phyloP scores from a whole-genome alignment of 768 basidiomycete species.

The Leucocoprinus birnbaumii region DNA sequence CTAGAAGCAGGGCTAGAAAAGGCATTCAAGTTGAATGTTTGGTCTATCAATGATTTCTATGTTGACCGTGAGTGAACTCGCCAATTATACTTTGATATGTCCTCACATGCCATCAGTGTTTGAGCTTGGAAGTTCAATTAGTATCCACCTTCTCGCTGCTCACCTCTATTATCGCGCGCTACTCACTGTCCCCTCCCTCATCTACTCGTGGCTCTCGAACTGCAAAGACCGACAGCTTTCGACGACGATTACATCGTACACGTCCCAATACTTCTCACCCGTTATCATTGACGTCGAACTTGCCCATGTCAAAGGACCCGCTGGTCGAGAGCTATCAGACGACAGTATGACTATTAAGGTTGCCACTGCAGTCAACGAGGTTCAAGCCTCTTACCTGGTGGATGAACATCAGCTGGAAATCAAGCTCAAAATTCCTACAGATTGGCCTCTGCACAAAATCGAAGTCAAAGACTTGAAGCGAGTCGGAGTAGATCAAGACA shows the following conservation, averaged over 20 bases:
- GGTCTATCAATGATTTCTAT: slow-evolving; percentile 83
- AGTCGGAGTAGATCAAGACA: slow-evolving; percentile 85
- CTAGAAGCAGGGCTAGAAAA: slow-evolving; percentile 64
- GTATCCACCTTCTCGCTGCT: slow-evolving; percentile 69
- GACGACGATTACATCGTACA: slow-evolving; percentile 73
- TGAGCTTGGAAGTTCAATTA: slow-evolving; percentile 46
- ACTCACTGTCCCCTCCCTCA: slow-evolving; percentile 77
- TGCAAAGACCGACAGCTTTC: slow-evolving; percentile 89
- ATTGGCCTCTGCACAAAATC: slow-evolving; percentile 88
- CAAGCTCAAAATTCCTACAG: slow-evolving; percentile 76
- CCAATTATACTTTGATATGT: background rate
- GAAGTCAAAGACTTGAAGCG: slow-evolving; percentile 84
- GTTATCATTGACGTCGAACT: slow-evolving; percentile 83
- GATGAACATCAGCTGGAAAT: slow-evolving; percentile 96
- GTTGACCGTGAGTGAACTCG: slow-evolving; percentile 54
- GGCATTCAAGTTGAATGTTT: slow-evolving; percentile 78
- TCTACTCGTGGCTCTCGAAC: slow-evolving; percentile 82
- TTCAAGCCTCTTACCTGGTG: slow-evolving; percentile 79
- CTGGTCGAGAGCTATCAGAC: slow-evolving; percentile 57
- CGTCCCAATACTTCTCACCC: slow-evolving; percentile 84
- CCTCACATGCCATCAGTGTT: slow-evolving; percentile 41
- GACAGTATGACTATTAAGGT: slow-evolving; percentile 84
- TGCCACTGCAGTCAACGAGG: slow-evolving; percentile 56
- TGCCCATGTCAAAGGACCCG: slow-evolving; percentile 61
- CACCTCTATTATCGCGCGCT: slow-evolving; percentile 90